phyloP scores from a whole-genome alignment of 441 rosid species.

The Adansonia grandidieri region DNA sequence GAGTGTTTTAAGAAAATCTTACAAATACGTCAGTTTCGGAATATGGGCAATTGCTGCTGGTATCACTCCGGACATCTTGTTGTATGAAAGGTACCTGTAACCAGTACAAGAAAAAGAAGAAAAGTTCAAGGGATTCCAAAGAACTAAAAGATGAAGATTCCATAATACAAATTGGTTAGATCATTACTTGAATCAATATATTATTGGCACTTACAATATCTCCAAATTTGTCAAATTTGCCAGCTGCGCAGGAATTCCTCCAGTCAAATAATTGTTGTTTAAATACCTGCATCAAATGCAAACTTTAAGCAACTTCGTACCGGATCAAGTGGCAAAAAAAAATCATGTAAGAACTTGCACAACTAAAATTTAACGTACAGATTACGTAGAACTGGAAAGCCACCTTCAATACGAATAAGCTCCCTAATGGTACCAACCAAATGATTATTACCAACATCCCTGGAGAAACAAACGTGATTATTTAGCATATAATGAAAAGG shows the following conservation, averaged over 20 bases:
- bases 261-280: constrained; percentile 88
- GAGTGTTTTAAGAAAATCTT: constrained; percentile 40
- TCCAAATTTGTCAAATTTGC: constrained; percentile 90
- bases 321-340: neutral
- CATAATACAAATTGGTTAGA: neutral
- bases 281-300: constrained; percentile 55
- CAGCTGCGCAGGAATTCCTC: constrained; percentile 93
- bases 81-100: constrained; percentile 79
- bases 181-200: neutral
- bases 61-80: constrained; percentile 82
- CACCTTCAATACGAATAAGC: constrained; percentile 85
- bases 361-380: constrained; percentile 53
- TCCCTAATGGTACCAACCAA: constrained; percentile 93
- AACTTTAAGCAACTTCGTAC: constrained; percentile 12
- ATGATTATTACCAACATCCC: constrained; percentile 96
- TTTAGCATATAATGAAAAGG: constrained; percentile 10
- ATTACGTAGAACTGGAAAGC: constrained; percentile 88
- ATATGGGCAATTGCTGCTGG: constrained; percentile 79
- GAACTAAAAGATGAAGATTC: neutral
- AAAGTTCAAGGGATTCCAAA: neutral
- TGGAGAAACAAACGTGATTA: constrained; percentile 26
- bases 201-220: constrained; percentile 67
- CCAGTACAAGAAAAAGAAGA: constrained; percentile 7
- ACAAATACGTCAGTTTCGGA: constrained; percentile 84
- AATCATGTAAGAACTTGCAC: constrained; percentile 8